A percentile compares a stretch with the other conserved stretches of the same genome.
Evolutionary conservation across 495 filamentous ascomycete genomes (phyloP).

Genomic region (Xeromyces bisporus): DNA sequence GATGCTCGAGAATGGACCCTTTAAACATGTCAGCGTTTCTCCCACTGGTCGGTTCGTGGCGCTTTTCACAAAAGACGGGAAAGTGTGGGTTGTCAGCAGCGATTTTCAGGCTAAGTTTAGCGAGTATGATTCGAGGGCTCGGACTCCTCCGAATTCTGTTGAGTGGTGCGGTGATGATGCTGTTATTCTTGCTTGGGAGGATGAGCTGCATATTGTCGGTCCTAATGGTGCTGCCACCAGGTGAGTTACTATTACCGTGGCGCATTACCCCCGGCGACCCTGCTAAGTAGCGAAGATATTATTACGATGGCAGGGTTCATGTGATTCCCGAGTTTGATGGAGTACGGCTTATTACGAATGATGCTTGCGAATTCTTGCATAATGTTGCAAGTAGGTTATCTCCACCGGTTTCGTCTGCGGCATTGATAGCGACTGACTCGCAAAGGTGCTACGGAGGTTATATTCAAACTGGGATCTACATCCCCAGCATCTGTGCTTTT

Average conservation of each 20-base stretch:
- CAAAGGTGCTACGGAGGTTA: constrained; percentile 62
- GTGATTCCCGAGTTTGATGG: constrained; percentile 80
- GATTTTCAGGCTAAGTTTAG: constrained; percentile 85
- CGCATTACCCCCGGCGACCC: neutral
- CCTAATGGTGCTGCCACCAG: constrained; percentile 61
- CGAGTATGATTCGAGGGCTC: constrained; percentile 78
- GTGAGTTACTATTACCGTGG: constrained; percentile 14
- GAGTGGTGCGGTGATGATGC: constrained; percentile 96
- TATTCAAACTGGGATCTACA: constrained; percentile 73
- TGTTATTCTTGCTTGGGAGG: constrained; percentile 89
- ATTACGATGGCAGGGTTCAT: constrained; percentile 83
- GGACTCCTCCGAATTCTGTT: constrained; percentile 71
- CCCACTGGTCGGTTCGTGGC: constrained; percentile 79
- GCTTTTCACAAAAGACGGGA: constrained; percentile 70
- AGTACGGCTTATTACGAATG: constrained; percentile 70
- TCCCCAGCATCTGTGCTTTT: constrained; percentile 78
- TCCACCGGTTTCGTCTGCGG: neutral
- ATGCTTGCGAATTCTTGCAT: constrained; percentile 88
- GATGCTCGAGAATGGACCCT: constrained; percentile 77
- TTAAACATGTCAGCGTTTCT: constrained; percentile 75
- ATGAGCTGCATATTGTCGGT: constrained; percentile 91
- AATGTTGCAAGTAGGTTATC: constrained; percentile 50
- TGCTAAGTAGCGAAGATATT: constrained; percentile 40
- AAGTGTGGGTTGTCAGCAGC: constrained; percentile 81
- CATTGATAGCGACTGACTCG: constrained; percentile 4